Evolutionary conservation across 1,284 basidiomycete species (phyloP).

Genomic region (Ganoderma resinaceum): DNA sequence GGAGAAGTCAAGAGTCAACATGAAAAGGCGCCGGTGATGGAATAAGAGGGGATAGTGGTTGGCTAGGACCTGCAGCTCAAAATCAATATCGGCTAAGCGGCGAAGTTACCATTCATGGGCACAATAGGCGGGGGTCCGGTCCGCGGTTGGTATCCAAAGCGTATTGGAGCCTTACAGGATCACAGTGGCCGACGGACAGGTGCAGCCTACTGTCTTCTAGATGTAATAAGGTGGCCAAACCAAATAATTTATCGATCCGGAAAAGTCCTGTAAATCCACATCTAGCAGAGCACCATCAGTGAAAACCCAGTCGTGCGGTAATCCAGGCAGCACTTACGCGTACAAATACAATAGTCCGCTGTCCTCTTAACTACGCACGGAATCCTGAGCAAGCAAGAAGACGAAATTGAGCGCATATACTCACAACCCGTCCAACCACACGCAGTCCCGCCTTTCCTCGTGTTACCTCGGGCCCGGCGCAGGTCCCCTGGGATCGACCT

Average conservation of each 20-base stretch:
- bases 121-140: background rate
- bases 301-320: background rate
- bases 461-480: background rate
- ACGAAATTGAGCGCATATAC: background rate
- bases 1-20: background rate
- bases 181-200: too few relatives aligned
- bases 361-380: background rate
- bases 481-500: background rate
- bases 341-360: background rate
- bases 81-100: background rate
- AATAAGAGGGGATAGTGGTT: background rate
- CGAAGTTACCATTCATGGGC: background rate
- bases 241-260: too few relatives aligned
- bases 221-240: too few relatives aligned
- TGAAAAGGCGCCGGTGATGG: background rate
- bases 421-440: background rate
- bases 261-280: too few relatives aligned
- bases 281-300: background rate
- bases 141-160: background rate
- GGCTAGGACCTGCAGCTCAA: background rate
- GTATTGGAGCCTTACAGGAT: background rate
- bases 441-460: background rate
- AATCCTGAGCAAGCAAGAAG: background rate
- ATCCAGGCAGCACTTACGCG: background rate
- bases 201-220: too few relatives aligned